Percentiles rank a stretch among this genome's conserved stretches.
Evolutionary conservation across 768 basidiomycete genomes (phyloP).

Genomic region (Russula vinacea): DNA sequence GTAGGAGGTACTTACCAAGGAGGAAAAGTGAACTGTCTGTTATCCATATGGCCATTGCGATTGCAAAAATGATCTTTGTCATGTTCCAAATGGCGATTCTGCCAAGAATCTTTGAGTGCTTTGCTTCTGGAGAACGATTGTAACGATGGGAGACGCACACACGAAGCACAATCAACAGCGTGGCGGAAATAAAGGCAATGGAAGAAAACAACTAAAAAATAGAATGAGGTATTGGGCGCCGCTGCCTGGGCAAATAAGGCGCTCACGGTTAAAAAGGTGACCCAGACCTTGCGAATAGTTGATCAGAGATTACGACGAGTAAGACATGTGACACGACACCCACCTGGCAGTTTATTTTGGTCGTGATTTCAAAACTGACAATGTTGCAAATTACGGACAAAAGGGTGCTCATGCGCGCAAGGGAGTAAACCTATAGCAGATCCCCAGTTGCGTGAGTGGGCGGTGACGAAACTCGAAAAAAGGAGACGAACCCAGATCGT

Average conservation of each 20-base stretch:
- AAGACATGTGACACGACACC: not conserved
- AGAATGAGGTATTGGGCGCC: too few species aligned
- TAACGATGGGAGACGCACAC: slow-evolving; percentile 1
- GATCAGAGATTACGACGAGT: not conserved
- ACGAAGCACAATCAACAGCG: slow-evolving; percentile 11
- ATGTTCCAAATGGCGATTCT: slow-evolving; percentile 15
- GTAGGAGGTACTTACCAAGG: not conserved
- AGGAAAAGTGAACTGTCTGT: not conserved
- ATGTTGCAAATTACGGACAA: not conserved
- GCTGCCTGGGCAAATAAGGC: not conserved
- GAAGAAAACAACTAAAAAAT: not conserved
- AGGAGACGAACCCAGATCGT: slow-evolving; percentile 11
- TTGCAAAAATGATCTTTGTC: not conserved
- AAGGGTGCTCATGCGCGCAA: slow-evolving; percentile 11
- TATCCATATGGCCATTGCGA: not conserved
- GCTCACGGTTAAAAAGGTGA: not conserved
- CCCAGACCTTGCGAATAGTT: not conserved
- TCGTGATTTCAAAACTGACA: not conserved
- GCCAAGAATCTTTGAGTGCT: not conserved
- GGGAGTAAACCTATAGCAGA: slow-evolving; percentile 15
- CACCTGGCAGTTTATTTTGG: slow-evolving; percentile 21
- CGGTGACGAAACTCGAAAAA: not conserved
- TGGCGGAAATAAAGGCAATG: not conserved
- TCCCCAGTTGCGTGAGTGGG: not conserved
- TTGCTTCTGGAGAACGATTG: not conserved